Conservation (phyloP, 2,329 filamentous ascomycete genomes). For the Chaetomiaceae sp. region DNA sequence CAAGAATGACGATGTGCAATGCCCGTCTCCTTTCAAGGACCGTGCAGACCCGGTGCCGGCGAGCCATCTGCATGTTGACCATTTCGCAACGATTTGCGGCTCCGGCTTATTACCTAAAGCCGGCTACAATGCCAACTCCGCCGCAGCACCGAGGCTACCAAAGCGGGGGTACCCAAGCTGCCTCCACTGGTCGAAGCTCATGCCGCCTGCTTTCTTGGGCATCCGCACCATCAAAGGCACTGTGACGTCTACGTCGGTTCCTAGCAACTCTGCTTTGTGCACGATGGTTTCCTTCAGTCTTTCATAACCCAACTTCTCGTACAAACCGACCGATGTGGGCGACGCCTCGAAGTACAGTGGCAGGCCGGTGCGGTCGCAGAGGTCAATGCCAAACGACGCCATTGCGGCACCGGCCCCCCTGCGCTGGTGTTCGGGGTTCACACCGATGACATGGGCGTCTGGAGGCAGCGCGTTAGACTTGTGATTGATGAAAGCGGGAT, state of each 20-base stretch:
- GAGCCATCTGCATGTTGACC: no score
- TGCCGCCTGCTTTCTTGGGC: slow-evolving; percentile 25
- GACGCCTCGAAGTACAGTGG: slow-evolving; percentile 45
- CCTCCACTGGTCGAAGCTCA: slow-evolving; percentile 19
- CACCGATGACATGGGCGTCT: slow-evolving; percentile 33
- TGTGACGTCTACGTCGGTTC: slow-evolving; percentile 31
- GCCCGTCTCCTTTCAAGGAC: no score
- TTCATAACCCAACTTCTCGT: slow-evolving; percentile 42
- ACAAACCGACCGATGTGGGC: slow-evolving; percentile 36
- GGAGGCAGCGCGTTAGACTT: not conserved
- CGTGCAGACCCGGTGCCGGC: no score
- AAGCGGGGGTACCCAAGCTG: slow-evolving; percentile 15
- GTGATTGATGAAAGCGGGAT: not conserved
- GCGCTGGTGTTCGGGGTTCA: slow-evolving; percentile 38
- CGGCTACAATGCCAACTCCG: not conserved
- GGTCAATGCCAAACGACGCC: slow-evolving; percentile 35
- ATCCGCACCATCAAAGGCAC: slow-evolving; percentile 39
- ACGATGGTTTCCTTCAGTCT: slow-evolving; percentile 32
- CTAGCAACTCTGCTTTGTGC: slow-evolving; percentile 33
- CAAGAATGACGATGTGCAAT: no score
- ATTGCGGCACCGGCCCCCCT: slow-evolving; percentile 36
- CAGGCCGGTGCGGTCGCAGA: slow-evolving; percentile 33
- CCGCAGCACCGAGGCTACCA: not conserved
- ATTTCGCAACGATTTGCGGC: no score
- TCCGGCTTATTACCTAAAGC: no score